Base-by-base conservation (phyloP, 345 rosid genomes). In the Hevea brasiliensis region DNA sequence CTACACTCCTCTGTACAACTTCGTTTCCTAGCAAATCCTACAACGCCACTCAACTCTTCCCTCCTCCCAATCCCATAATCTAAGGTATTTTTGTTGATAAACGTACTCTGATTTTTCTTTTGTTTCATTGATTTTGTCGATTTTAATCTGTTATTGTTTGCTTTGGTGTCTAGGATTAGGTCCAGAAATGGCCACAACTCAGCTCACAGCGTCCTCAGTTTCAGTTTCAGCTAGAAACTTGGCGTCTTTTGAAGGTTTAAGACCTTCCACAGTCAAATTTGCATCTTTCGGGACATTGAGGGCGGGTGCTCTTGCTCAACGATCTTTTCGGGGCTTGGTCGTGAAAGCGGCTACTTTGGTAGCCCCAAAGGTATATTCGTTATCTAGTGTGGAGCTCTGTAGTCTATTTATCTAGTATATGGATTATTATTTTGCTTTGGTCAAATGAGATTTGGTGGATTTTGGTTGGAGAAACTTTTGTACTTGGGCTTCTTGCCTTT, bases 341-440 rank as follows among this genome's bases (percentile, higher is more conserved):
- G 92, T 92, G 13, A 88, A 79, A 80, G 98, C 99, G 62, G 97
- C 98, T 61, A 74, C 94, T 13, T 85, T 82, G 1, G 97, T 95
- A 21, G 97, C 98, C 62, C 97, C 99, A 15, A 95, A 92, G 96
- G 99, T 95, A 57, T 48, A 0, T 44, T 61, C 9, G n/a, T 24
- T 24, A 42, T 61, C 20, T 21, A 8, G 3, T 32, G 37, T 4
- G 37, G 37, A 32, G 37, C 37, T 2, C 37, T 32, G 37, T 32
- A 32, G 37, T 32, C 23, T 18, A 18, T 32, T 27, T 32, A 17
- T 32, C 10, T 61, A 32, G 44, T 26, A 12, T 26, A 21, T 23
- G 32, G 61, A 57, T 24, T 12, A 32, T 32, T 32, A 32, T 32
- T 32, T 32, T 32, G 37, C 26, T 67, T 64, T 17, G 15, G 23